These are phyloP conservation scores for Papiliotrema terrestris DNA, from an alignment of 1,284 basidiomycete species.

Conservation along the genomic window DNA sequence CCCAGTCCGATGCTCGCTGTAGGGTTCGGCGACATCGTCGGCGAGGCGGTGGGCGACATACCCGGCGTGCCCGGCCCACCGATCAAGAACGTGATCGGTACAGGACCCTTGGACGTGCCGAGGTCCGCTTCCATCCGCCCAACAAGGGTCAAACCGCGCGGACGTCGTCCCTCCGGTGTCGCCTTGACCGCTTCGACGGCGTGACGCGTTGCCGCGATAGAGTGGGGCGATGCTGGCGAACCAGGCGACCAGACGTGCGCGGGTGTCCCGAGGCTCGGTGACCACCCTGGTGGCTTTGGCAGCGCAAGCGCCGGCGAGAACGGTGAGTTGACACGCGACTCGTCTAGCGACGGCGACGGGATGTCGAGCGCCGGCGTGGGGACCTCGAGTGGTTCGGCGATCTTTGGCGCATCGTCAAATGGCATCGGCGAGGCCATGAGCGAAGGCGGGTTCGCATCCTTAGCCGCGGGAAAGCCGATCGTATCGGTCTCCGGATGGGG, in stretches of 20 bases:
- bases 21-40: background rate
- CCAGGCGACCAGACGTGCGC: conserved; percentile 8
- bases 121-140: conserved; percentile 38
- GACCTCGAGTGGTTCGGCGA: background rate
- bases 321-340: background rate
- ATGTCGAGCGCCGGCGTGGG: background rate
- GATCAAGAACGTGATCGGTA: conserved; percentile 42
- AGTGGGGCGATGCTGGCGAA: conserved; percentile 34
- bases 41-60: conserved; percentile 3
- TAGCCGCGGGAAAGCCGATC: background rate
- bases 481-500: background rate
- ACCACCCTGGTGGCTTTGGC: background rate
- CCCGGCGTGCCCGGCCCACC: conserved; percentile 18
- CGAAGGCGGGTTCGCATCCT: background rate
- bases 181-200: conserved; percentile 28
- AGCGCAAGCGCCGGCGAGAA: background rate
- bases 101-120: conserved; percentile 28
- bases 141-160: conserved; percentile 30
- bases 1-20: conserved; percentile 16
- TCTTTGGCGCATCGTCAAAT: conserved; percentile 1
- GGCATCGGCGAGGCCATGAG: conserved; percentile 10
- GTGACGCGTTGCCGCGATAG: conserved; percentile 27
- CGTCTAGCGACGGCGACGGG: background rate
- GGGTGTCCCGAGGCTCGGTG: background rate
- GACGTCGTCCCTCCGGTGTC: conserved; percentile 16